These are phyloP conservation scores for Fusarium algeriense DNA, from an alignment of 2,329 filamentous ascomycete genomes.

Conservation along the genomic window DNA sequence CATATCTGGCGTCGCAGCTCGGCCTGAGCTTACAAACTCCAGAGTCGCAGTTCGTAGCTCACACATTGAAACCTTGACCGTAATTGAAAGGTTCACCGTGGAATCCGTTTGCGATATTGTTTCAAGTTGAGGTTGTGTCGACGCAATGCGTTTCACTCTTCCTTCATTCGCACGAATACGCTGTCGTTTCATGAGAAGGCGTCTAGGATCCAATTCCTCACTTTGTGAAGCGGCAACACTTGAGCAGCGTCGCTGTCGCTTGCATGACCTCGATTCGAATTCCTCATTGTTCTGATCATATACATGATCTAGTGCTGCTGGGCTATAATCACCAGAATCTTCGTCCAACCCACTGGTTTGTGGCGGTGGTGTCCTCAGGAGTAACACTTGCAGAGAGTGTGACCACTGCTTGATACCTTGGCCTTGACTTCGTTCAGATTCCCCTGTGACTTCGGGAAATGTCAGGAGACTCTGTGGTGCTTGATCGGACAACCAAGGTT, in stretches of 20 bases:
- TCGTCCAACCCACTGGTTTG: not conserved
- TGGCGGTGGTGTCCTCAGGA: conserved; percentile 38
- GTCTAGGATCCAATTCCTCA: conserved; percentile 32
- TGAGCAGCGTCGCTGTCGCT: conserved; percentile 21
- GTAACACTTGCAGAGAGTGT: conserved; percentile 33
- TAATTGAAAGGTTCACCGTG: conserved; percentile 31
- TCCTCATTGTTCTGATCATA: not conserved
- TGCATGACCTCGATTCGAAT: conserved; percentile 1
- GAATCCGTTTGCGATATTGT: conserved; percentile 34
- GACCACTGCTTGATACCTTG: conserved; percentile 23
- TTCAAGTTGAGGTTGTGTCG: conserved; percentile 46
- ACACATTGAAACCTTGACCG: conserved; percentile 9
- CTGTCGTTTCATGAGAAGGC: conserved; percentile 38
- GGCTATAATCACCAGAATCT: not conserved
- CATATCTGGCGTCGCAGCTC: conserved; percentile 8
- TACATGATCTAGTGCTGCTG: not conserved
- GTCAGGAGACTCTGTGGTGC: not conserved
- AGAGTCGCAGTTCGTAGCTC: conserved; percentile 21
- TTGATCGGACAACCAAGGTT: conserved; percentile 8
- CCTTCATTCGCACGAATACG: conserved; percentile 32
- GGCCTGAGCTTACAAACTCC: conserved; percentile 18
- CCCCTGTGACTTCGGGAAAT: not conserved
- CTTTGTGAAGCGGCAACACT: conserved; percentile 5
- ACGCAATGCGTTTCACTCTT: conserved; percentile 38
- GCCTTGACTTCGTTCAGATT: not conserved